Evolutionary conservation across 2,329 filamentous ascomycete species (phyloP), one percentile per base, ranked within the genome.

Genomic region (Capronia epimyces): DNA sequence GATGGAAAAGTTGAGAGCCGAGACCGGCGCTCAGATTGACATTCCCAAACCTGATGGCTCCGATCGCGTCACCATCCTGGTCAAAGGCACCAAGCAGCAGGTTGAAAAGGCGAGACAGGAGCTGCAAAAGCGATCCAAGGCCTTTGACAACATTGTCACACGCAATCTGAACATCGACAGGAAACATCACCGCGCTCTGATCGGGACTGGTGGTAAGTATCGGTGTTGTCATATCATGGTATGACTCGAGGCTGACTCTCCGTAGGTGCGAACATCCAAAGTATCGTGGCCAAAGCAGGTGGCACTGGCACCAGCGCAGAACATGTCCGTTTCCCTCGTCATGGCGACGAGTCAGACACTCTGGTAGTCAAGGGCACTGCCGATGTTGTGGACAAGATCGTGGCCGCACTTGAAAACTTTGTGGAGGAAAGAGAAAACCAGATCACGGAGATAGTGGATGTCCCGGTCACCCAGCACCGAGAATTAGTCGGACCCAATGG

Each of bases 301-400:
- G 94, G 93, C 8, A 89, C 90, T 31, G 86, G 89, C 61, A 90
- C 95, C 65, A 81, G 85, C 56, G 87, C 89, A 45, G 87, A 91
- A 57, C 89, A 91, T 63, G 89, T 98, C 53, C 89, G 91, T 67
- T 97, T 98, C 76, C 93, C 93, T 50, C 89, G 90, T 67, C 84
- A 87, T 59, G 90, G 95, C 51, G 81, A 84, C 46, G 84, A 86
- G 53, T 89, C 87, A 39, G 88, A 86, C 64, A 80, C 79, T 21
- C 95, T 98, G 69, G 90, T 86, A 66, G 76, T 98, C 4, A 90
- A 96, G 70, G 93, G 93, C 24, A 84, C 86, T 42, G 83, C 81
- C 56, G 82, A 83, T 32, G 76, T 98, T 20, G 91, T 97, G 1
- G 86, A 95, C 62, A 94, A 88, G 71, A 94, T 98, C 61, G 77